phyloP scores from a whole-genome alignment of 2,329 filamentous ascomycete species.

The Septoria linicola region DNA sequence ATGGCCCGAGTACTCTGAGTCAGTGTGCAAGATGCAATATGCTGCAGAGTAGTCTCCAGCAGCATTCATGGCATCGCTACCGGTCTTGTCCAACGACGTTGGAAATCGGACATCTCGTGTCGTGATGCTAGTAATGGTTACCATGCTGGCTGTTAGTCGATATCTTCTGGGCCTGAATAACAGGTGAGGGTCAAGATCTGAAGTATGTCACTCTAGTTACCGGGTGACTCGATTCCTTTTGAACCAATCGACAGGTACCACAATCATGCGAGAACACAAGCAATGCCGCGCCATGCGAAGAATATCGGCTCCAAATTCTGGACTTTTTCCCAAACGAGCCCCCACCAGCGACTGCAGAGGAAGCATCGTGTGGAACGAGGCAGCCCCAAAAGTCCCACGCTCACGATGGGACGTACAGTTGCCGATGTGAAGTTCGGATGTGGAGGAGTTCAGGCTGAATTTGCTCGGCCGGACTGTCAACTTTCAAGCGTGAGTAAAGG shows the following conservation, averaged over 20 bases:
- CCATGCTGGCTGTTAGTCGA: constrained; percentile 37
- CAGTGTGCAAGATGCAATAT: constrained; percentile 88
- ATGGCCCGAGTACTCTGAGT: constrained; percentile 68
- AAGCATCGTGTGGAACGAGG: background rate
- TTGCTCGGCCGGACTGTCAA: background rate
- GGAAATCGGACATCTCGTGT: constrained; percentile 53
- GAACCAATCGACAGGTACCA: constrained; percentile 14
- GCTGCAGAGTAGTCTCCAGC: constrained; percentile 89
- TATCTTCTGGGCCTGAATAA: background rate
- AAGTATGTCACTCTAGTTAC: background rate
- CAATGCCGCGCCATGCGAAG: constrained; percentile 15
- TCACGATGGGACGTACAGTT: constrained; percentile 1
- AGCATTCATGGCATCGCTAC: constrained; percentile 94
- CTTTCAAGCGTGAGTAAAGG: no score
- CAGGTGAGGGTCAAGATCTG: background rate
- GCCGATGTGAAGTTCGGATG: constrained; percentile 10
- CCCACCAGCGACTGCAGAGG: constrained; percentile 8
- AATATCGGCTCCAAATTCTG: constrained; percentile 12
- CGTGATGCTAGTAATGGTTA: constrained; percentile 48
- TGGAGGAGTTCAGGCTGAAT: background rate
- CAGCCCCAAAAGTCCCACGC: background rate
- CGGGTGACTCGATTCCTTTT: background rate
- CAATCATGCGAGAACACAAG: constrained; percentile 9
- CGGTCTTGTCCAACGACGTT: constrained; percentile 94
- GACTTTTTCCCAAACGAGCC: constrained; percentile 1